phyloP scores from a whole-genome alignment of 345 rosid species.

The Lepidium sativum region DNA sequence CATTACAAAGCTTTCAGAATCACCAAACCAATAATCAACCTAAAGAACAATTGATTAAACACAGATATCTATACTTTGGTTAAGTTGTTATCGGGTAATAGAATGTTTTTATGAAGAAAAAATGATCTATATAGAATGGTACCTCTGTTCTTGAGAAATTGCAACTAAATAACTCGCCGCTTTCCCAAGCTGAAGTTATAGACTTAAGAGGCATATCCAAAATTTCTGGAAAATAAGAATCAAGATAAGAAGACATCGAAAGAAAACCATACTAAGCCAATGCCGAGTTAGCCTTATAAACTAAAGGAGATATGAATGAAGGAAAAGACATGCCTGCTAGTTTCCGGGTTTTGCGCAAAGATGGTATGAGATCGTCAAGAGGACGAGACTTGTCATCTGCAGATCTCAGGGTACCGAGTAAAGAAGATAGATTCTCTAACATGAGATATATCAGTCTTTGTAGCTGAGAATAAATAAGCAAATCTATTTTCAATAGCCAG shows the following conservation, averaged over 20 bases:
- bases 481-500: background rate
- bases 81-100: background rate
- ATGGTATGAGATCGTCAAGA: slow-evolving; percentile 60
- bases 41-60: background rate
- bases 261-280: background rate
- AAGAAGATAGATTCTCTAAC: slow-evolving; percentile 64
- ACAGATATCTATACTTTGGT: background rate
- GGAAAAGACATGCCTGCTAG: slow-evolving; percentile 55
- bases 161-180: slow-evolving; percentile 60
- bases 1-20: background rate
- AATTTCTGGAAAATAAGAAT: slow-evolving; percentile 40
- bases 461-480: slow-evolving; percentile 45
- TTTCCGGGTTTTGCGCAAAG: slow-evolving; percentile 69
- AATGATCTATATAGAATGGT: background rate
- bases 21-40: background rate
- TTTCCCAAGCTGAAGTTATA: slow-evolving; percentile 77
- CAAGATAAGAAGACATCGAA: background rate
- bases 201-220: slow-evolving; percentile 88
- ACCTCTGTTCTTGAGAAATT: slow-evolving; percentile 80
- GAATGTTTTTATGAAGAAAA: background rate
- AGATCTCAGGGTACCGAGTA: slow-evolving; percentile 48
- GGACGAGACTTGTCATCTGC: slow-evolving; percentile 30
- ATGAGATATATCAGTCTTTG: slow-evolving; percentile 68
- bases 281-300: slow-evolving; percentile 7
- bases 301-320: background rate